Percentiles rank a stretch among this genome's conserved stretches.
These are phyloP conservation scores for Lachnellula hyalina DNA, from an alignment of 2,329 filamentous ascomycete genomes.

Conservation along the genomic window DNA sequence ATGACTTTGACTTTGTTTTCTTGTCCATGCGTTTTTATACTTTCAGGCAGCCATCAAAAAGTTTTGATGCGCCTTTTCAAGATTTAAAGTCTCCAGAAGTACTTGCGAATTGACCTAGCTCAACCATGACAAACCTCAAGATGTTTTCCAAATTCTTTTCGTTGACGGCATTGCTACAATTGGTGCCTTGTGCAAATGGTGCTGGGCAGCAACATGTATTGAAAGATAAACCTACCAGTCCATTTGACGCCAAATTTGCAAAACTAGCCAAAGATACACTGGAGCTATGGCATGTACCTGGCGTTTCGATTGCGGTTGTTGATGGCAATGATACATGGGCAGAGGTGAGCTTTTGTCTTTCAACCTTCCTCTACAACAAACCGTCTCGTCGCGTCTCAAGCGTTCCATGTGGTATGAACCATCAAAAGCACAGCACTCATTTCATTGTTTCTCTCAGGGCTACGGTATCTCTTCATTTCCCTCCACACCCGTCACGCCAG, in stretches of 20 bases:
- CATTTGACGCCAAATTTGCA: slow-evolving; percentile 18
- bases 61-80: neutral
- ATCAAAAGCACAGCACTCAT: neutral
- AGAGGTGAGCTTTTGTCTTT: slow-evolving; percentile 30
- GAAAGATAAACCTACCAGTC: slow-evolving; percentile 3
- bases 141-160: neutral
- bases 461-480: slow-evolving; percentile 36
- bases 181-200: neutral
- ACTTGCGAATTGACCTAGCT: no score
- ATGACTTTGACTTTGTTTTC: no score
- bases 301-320: slow-evolving; percentile 43
- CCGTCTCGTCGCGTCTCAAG: neutral
- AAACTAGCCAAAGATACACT: slow-evolving; percentile 29
- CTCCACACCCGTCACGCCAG: slow-evolving; percentile 35
- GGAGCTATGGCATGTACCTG: slow-evolving; percentile 43
- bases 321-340: slow-evolving; percentile 39
- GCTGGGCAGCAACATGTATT: slow-evolving; percentile 8
- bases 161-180: neutral
- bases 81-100: neutral
- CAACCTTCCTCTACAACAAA: slow-evolving; percentile 2
- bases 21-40: no score
- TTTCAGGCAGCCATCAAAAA: neutral
- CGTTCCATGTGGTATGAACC: neutral
- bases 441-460: slow-evolving; percentile 27
- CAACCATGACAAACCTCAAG: neutral